Evolutionary conservation across 116 monocot genomes (phyloP), one percentile per base, ranked within the genome.

Genomic region (Trichopus zeylanicus): DNA sequence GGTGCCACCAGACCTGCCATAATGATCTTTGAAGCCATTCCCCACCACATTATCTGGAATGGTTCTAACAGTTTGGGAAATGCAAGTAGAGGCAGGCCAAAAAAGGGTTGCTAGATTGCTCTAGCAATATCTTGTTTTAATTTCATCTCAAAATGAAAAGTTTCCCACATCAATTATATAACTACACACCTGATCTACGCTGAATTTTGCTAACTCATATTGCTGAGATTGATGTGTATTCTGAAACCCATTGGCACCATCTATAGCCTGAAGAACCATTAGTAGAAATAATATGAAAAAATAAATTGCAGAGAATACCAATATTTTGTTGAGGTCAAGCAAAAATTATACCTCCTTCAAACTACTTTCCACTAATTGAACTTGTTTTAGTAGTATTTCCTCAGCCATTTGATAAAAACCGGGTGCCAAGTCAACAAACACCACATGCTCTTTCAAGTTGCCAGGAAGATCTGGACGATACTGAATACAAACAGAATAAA

Each of bases 161-260:
- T n/a, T n/a, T n/a, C n/a, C n/a, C n/a, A n/a, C n/a, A n/a, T n/a
- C n/a, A n/a, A n/a, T 37, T 42, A 42, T 11, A 4, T 22, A 21
- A 23, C 52, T 27, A 25, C 26, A 58, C 67, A 88, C 93, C 90
- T 87, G 83, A 65, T 90, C 86, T 57, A 87, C 62, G 53, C 81
- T 77, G 64, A 90, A 90, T 29, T 84, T 87, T 59, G 95, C 90
- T 29, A 58, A 75, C 21, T 86, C 84, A 63, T 73, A 87, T 26
- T 84, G 81, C 48, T 87, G 86, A 60, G 79, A 47, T 78, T 79
- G 81, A 66, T 95, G 90, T 22, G 95, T 95, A 61, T 95, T 95
- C 72, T 95, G 90, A 68, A 86, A 95, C 9, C 89, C 89, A 71
- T 87, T 78, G 42, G 95, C 95, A 35, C 83, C 77, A 73, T 86